phyloP scores from a whole-genome alignment of 176 grass and related monocot species.

The Oryza brachyantha region DNA sequence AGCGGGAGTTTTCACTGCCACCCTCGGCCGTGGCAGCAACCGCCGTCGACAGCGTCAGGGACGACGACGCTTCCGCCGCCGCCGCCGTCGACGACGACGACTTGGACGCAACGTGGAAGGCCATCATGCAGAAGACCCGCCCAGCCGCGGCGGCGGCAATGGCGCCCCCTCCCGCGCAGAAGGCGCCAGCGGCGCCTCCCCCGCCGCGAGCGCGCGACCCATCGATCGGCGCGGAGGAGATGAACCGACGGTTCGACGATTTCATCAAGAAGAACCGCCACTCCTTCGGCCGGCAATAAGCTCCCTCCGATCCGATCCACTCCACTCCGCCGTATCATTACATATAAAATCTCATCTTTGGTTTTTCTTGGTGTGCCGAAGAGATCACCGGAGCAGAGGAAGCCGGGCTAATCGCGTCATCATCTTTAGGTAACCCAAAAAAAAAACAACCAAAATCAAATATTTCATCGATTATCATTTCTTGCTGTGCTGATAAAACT shows the following conservation, averaged over 20 bases:
- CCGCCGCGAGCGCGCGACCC: slow-evolving; percentile 26
- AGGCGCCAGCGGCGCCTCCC: neutral
- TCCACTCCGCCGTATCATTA: slow-evolving; percentile 19
- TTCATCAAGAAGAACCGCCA: slow-evolving; percentile 86
- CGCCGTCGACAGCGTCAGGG: neutral
- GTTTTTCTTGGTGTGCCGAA: slow-evolving; percentile 35
- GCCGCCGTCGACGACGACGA: slow-evolving; percentile 37
- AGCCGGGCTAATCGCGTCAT: neutral
- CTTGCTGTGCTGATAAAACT: neutral
- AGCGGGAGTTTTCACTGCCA: slow-evolving; percentile 3
- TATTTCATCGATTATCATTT: neutral
- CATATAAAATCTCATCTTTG: slow-evolving; percentile 8
- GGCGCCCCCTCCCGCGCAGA: neutral
- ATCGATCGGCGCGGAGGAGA: slow-evolving; percentile 53
- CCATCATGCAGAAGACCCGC: slow-evolving; percentile 70
- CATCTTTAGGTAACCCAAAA: slow-evolving; percentile 35
- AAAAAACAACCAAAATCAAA: no score
- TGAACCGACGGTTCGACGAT: slow-evolving; percentile 73
- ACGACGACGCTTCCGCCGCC: neutral
- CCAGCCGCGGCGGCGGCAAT: neutral
- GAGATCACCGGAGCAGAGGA: slow-evolving; percentile 42
- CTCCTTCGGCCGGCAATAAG: slow-evolving; percentile 42
- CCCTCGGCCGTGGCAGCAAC: neutral
- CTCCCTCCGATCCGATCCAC: neutral
- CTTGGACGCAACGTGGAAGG: slow-evolving; percentile 78